Evolutionary conservation across 2,329 filamentous ascomycete species (phyloP), one percentile per base, ranked within the genome.

Genomic region (Exophiala spinifera): DNA sequence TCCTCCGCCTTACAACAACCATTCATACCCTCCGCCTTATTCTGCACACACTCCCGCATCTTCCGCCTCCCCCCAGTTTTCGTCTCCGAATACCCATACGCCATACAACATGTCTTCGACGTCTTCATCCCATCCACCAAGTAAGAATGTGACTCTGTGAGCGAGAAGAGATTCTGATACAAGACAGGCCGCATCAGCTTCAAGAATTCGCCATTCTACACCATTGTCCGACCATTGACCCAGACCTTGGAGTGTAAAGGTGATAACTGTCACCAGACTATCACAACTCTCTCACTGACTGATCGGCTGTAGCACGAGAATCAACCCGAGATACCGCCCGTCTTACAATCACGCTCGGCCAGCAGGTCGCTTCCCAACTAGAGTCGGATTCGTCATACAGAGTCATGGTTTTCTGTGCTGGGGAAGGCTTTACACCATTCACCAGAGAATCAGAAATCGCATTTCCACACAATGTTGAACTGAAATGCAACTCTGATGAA

Each of bases 391-490:
- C 78, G n/a, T 79, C 79, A 11, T 73, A 87, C 64, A 82, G 85
- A 46, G 78, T 96, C 39, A 86, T 96, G 81, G 78, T 96, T 3
- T 96, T 95, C 67, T 95, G 91, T 65, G 85, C 89, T 3, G 76
- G 77, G 1, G 86, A 89, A 52, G 53, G 49, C 4, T 72, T 79
- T 13, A 82, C 80, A 14, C 70, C 76, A 2, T 88, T 89, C 59
- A 69, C 71, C 15, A 51, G 44, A 28, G 72, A 75, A 33, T 74
- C 74, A 47, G 90, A 97, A 58, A 85, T 99, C 50, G 76, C 89
- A 0, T 99, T 99, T 62, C 94, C 94, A 1, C 85, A 92, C 64
- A 91, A 96, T 72, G 88, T 94, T 28, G 94, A 99, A 69, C 80
- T 99, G 53, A 92, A 91, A 68, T 83, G 96, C 52, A 99, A 99